Evolutionary conservation across 768 basidiomycete genomes (phyloP), one percentile per base, ranked within the genome.

Genomic region (Exsudoporus frostii): DNA sequence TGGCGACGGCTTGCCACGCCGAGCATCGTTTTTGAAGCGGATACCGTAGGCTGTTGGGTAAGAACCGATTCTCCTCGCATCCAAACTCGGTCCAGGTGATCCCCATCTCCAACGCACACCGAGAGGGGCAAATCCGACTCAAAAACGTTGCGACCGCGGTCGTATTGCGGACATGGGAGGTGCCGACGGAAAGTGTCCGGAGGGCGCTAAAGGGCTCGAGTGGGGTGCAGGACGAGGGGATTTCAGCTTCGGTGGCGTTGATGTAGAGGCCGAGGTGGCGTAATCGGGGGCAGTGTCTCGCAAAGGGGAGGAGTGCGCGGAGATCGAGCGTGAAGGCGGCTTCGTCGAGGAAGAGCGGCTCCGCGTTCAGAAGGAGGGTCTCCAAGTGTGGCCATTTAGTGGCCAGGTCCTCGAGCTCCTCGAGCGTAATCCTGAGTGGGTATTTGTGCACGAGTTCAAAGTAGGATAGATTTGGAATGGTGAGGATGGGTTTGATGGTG

Each of bases 61-160:
- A 50, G 24, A 29, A 3, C 36, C 55, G 64, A 29, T 58, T 19
- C 6, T 53, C 50, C 24, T 40, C 46, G 39, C 24, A 15, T 15
- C 66, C 59, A 50, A 57, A 62, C 45, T 64, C 59, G 17, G 53
- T 57, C 83, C 82, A 84, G 10, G 76, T 81, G 42, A 81, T 69
- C 0, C 82, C 83, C 27, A 65, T 68, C 34, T 75, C 73, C 9
- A 84, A 45, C 8, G 33, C 45, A 59, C 77, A 81, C 3, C 63
- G 61, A 2, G 73, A 58, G 0, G 82, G 80, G 34, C 77, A 75
- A 4, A 86, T 58, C 19, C 74, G 75, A 57, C 79, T 79, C 50
- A 86, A 71, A 58, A 80, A 84, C 11, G 80, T 71, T 17, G 83
- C 76, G 29, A 79, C 76, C 0, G 74, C 58, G 5, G 70, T 74